Evolutionary conservation across 495 filamentous ascomycete species (phyloP), one percentile per base, ranked within the genome.

Genomic region (Rusavskia elegans): DNA sequence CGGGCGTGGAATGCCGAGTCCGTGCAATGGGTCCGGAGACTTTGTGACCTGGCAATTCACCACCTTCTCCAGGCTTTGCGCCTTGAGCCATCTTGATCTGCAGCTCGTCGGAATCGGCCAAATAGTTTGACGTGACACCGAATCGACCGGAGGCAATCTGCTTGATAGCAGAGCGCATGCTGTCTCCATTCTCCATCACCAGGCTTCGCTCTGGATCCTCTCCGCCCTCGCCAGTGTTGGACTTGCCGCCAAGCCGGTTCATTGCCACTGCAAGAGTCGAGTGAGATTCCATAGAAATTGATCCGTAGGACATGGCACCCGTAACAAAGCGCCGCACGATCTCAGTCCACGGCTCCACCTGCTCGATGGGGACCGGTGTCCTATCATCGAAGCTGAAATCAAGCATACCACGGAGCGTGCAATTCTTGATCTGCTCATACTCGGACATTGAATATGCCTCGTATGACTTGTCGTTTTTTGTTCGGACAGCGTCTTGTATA

Each of bases 51-150:
- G 92, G 92, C 56, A 99, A 79, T 66, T 99, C 92, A 76, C 92
- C 92, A 72, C 92, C 92, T 68, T 99, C 92, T 63, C 92, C 92
- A 56, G 92, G 92, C 77, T 99, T 99, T 49, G 92, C 92, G 61
- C 92, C 92, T 70, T 99, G 92, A 10, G 92, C 92, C 92, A 99
- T 99, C 77, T 99, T 99, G 76, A 99, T 99, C 71, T 99, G 92
- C 36, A 99, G 73, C 70, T 99, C 90, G 65, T 99, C 92, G 14
- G 92, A 87, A 66, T 99, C 92, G 39, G 92, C 89, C n/a, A 99
- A 77, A 66, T 97, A 99, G 73, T 93, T 87, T 32, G 88, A 92
- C 9, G 93, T 99, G 54, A 99, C 92, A 74, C 92, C 92, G 62
- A 99, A 99, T 55, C 92, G 86, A 42, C 93, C 92, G 11, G 92